Evolutionary conservation across 441 rosid genomes (phyloP), one percentile per base, ranked within the genome.

Genomic region (Viola pubescens): DNA sequence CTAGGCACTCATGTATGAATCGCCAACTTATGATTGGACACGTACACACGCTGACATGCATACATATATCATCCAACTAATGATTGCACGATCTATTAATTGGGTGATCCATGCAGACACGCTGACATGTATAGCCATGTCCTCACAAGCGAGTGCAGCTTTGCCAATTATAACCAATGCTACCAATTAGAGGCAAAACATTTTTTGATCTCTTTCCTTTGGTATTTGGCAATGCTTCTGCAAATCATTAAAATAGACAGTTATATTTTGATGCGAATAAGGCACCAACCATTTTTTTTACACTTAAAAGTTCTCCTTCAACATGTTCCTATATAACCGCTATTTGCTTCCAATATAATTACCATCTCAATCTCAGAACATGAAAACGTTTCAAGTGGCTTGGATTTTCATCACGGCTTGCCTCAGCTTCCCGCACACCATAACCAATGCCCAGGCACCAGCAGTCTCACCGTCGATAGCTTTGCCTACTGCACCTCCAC

Each of bases 361-460:
- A 59, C 65, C 71, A 73, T 52, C 57, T 60, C 66, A 56, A 60
- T 72, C 9, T 10, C 9, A 46, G n/a, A 9, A 46, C 4, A 9
- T 9, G 46, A 62, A 71, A 54, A 91, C 87, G 98, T 73, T 58
- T 65, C 77, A 76, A 43, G 45, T 50, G 47, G 60, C 60, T 53
- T 71, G 75, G 85, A 67, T 61, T 61, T 68, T 69, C 49, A 9
- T 77, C 59, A 52, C 82, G 12, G 70, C 68, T 65, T 67, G 55
- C 52, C 78, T 84, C 52, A 40, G 73, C 69, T 71, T 80, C 73
- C 75, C 70, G 7, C 59, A 74, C 48, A 67, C 69, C 66, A 65
- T 60, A 65, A 70, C 67, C 58, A 66, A 69, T 74, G 95, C 86
- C 52, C 94, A 88, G 77, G 67, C 79, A 69, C 96, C 95, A 5